Conservation (phyloP, 495 filamentous ascomycete genomes). For the Podospora pseudopauciseta region DNA sequence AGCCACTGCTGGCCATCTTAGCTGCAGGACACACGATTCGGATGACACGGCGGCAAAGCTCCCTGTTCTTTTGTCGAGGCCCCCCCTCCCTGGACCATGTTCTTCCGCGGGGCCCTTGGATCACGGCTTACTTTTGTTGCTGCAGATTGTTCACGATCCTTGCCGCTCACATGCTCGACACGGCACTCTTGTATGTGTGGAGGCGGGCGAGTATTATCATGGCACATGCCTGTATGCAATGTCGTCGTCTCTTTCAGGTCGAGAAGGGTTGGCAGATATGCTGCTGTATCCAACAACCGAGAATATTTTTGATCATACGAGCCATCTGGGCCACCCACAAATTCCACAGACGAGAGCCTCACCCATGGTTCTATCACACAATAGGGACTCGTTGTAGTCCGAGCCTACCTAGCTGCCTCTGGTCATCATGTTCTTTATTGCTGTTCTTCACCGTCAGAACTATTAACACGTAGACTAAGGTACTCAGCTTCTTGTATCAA, state of each 20-base stretch:
- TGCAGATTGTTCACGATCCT: constrained; percentile 2
- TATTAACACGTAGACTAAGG: background rate
- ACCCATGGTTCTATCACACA: background rate
- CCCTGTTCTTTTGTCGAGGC: constrained; percentile 5
- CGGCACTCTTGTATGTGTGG: background rate
- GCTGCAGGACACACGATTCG: constrained; percentile 2
- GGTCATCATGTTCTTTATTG: background rate
- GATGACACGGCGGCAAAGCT: constrained; percentile 3
- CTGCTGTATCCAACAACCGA: background rate
- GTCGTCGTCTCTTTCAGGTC: background rate
- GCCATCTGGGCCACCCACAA: background rate
- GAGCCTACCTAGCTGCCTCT: background rate
- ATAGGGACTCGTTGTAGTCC: background rate
- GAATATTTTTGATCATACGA: background rate
- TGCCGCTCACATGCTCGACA: background rate
- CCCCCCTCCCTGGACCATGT: constrained; percentile 1
- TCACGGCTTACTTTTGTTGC: background rate
- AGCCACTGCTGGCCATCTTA: background rate
- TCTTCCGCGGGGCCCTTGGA: constrained; percentile 1
- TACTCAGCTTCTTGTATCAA: background rate
- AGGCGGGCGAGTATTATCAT: background rate
- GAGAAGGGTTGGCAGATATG: background rate
- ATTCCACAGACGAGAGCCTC: background rate
- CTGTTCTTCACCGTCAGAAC: background rate
- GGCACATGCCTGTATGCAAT: background rate